A percentile compares a stretch with the other conserved stretches of the same genome.
Conservation (phyloP, 1,284 basidiomycete genomes). For the Ceratobasidium sp. region DNA sequence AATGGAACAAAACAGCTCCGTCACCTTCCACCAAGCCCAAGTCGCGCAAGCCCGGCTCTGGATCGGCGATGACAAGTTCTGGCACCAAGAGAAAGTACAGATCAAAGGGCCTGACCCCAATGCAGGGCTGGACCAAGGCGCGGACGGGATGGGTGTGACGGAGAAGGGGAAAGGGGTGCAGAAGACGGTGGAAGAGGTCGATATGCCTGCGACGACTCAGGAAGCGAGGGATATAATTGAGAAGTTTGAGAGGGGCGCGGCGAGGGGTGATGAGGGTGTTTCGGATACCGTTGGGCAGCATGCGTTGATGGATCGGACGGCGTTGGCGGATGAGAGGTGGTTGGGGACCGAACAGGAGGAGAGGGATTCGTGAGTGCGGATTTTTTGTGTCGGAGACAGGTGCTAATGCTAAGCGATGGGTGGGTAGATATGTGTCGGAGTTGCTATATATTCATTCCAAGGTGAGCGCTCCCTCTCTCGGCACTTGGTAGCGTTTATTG, state of each 20-base stretch:
- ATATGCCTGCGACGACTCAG: conserved; percentile 73
- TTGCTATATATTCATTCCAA: conserved; percentile 85
- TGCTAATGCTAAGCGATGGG: no score
- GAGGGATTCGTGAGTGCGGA: conserved; percentile 71
- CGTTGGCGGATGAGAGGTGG: conserved; percentile 82
- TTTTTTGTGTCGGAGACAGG: conserved; percentile 15
- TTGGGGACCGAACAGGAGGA: conserved; percentile 86
- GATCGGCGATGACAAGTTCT: conserved; percentile 66
- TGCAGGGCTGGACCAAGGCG: conserved; percentile 42
- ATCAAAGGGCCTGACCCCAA: conserved; percentile 52
- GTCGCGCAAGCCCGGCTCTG: conserved; percentile 88
- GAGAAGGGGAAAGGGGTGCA: conserved; percentile 43
- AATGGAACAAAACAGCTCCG: conserved; percentile 81
- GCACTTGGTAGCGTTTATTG: neutral
- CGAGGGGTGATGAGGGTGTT: conserved; percentile 70
- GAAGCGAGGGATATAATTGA: conserved; percentile 75
- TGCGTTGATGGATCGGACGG: conserved; percentile 72
- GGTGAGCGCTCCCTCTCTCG: conserved; percentile 47
- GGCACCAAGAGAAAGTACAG: conserved; percentile 50
- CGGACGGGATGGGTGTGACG: conserved; percentile 45
- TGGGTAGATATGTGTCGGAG: conserved; percentile 86
- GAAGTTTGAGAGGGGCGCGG: conserved; percentile 76
- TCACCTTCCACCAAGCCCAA: conserved; percentile 87
- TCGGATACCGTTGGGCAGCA: conserved; percentile 85
- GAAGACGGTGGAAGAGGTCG: conserved; percentile 74